Percentiles rank a stretch among this genome's conserved stretches.
phyloP scores from a whole-genome alignment of 768 basidiomycete species.

The Mycena kentingensis region DNA sequence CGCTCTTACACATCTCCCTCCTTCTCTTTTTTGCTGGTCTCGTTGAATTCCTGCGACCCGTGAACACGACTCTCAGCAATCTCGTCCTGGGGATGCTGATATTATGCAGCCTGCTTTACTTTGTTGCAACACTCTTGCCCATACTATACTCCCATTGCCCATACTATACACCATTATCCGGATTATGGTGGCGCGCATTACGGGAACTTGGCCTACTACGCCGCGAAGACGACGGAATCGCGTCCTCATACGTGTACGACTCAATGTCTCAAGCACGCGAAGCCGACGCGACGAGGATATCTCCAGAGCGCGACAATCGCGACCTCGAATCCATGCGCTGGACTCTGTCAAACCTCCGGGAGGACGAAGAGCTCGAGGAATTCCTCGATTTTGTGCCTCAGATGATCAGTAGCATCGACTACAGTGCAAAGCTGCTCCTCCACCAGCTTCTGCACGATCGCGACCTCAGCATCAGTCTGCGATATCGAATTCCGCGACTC shows the following conservation, averaged over 20 bases:
- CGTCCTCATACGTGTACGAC: constrained; percentile 14
- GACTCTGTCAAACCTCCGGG: constrained; percentile 38
- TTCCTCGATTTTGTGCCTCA: constrained; percentile 40
- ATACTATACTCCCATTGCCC: constrained; percentile 37
- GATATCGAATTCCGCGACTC: constrained; percentile 38
- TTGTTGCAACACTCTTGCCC: constrained; percentile 34
- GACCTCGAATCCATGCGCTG: constrained; percentile 43
- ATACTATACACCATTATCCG: constrained; percentile 40
- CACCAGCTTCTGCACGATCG: constrained; percentile 33
- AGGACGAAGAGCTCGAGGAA: constrained; percentile 37
- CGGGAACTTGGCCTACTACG: constrained; percentile 29
- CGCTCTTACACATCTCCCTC: constrained; percentile 50
- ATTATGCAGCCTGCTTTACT: constrained; percentile 33
- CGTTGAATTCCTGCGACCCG: constrained; percentile 42
- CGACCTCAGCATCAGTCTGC: constrained; percentile 33
- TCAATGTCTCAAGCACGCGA: constrained; percentile 37
- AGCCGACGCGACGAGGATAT: constrained; percentile 36
- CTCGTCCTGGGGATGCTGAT: constrained; percentile 34
- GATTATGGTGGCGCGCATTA: constrained; percentile 32
- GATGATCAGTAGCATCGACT: constrained; percentile 39
- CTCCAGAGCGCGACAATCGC: constrained; percentile 37
- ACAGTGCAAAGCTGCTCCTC: constrained; percentile 41
- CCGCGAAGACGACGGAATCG: constrained; percentile 26
- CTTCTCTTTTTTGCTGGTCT: constrained; percentile 54
- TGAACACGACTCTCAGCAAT: constrained; percentile 37